phyloP scores from a whole-genome alignment of 345 rosid genomes.

The Eucalyptus tenuipes region DNA sequence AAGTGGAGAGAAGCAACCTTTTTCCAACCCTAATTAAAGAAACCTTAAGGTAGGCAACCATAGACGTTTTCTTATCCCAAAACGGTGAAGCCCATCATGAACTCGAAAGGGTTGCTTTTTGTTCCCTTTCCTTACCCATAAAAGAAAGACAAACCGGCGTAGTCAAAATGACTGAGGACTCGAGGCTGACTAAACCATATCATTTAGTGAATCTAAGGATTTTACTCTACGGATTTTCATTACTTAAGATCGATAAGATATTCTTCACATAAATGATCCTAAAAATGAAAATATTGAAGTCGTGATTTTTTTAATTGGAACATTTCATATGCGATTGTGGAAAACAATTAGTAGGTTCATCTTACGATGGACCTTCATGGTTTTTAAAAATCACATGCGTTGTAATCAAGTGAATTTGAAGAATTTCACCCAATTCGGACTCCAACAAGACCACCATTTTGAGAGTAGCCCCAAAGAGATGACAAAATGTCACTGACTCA shows the following conservation, averaged over 20 bases:
- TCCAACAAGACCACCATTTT: background rate
- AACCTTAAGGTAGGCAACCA: background rate
- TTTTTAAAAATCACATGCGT: background rate
- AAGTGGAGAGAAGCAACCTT: background rate
- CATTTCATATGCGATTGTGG: background rate
- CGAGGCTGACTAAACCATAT: background rate
- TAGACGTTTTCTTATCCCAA: background rate
- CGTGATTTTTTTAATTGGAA: background rate
- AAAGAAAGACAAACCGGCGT: background rate
- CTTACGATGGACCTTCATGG: background rate
- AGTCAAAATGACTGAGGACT: background rate
- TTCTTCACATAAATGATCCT: background rate
- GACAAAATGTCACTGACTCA: background rate
- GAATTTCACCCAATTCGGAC: background rate
- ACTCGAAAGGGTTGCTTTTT: background rate
- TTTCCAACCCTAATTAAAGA: background rate
- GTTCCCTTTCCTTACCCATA: background rate
- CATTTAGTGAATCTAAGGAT: background rate
- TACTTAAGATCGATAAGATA: no score
- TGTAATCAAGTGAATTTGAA: background rate
- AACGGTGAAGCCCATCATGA: background rate
- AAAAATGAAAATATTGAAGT: background rate
- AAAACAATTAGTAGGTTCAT: background rate
- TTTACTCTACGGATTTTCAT: background rate
- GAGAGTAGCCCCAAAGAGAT: background rate